Evolutionary conservation across 2,329 filamentous ascomycete genomes (phyloP), one percentile per base, ranked within the genome.

Genomic region (Emydomyces testavorans): DNA sequence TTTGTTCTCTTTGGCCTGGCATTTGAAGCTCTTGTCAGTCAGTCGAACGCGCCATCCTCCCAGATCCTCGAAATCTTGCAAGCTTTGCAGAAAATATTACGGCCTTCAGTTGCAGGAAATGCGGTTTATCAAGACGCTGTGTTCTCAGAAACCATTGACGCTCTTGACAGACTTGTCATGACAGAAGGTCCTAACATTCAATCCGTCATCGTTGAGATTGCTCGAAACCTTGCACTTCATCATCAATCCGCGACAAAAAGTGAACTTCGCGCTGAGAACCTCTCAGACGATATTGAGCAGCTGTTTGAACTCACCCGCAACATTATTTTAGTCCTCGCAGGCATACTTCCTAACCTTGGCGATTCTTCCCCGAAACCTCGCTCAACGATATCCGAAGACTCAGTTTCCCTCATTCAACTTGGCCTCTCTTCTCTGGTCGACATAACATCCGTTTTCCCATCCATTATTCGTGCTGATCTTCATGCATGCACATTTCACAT

Each of bases 401-500:
- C 87, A 1, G 77, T 93, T 15, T 72, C 82, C 1, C 77, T 98
- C 2, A 79, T 95, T 42, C 80, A 81, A 20, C 80, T 84, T 1
- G 82, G 87, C 0, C 74, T 98, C 1, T 84, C 89, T 51, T 86
- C 92, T 1, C 77, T 98, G 1, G 92, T 96, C 2, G 87, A 96
- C 60, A 89, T 92, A 1, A 89, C 92, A 5, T 86, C 93, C 52
- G 88, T 96, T 13, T 98, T 98, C 67, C 93, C 93, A 0, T 80
- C 85, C 1, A 89, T 98, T 58, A 98, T 98, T 71, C 92, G 92
- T 62, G 90, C 88, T 7, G 92, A 98, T 63, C 75, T 98, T 5
- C 88, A 96, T 61, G 90, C 92, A 32, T 96, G 90, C 60, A 94
- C 96, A 56, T 78, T 98, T 42, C 89, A 98, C 69, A 94, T 96